Evolutionary conservation across 2,329 filamentous ascomycete genomes (phyloP).

Genomic region (Pyricularia sp.): DNA sequence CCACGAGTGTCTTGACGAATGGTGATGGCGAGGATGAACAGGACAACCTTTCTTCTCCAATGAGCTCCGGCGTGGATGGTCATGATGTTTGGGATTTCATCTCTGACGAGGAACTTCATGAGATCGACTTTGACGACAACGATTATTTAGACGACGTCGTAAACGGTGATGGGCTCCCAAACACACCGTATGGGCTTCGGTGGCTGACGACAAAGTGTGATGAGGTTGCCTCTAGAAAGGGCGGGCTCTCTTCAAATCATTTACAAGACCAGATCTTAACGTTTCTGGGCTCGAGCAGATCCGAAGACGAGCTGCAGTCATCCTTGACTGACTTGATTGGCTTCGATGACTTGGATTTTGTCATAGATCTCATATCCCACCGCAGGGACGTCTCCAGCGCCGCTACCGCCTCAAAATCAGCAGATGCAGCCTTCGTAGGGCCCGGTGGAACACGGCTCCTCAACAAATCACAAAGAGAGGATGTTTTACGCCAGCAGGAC

Average conservation of each 20-base stretch:
- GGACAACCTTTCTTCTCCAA: conserved; percentile 53
- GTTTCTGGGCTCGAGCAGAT: conserved; percentile 55
- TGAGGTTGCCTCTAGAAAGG: conserved; percentile 53
- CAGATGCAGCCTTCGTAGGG: conserved; percentile 6
- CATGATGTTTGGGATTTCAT: conserved; percentile 94
- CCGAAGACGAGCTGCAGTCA: conserved; percentile 85
- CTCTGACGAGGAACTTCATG: conserved; percentile 62
- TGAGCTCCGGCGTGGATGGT: conserved; percentile 43
- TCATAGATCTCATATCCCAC: conserved; percentile 80
- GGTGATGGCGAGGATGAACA: conserved; percentile 44
- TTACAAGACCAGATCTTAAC: conserved; percentile 70
- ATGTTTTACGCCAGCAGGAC: conserved; percentile 66
- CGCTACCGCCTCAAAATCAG: conserved; percentile 22
- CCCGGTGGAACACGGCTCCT: conserved; percentile 44
- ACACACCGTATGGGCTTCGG: conserved; percentile 38
- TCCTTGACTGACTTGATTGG: conserved; percentile 82
- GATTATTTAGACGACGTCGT: conserved; percentile 25
- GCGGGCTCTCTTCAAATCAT: conserved; percentile 58
- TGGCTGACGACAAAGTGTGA: conserved; percentile 69
- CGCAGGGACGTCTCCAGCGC: conserved; percentile 53
- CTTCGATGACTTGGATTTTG: conserved; percentile 86
- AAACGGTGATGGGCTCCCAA: conserved; percentile 15
- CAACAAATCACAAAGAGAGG: conserved; percentile 68
- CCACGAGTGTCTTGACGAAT: conserved; percentile 10
- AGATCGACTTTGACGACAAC: conserved; percentile 35